phyloP scores from a whole-genome alignment of 78 protist species.

The Emiliania huxleyi region DNA sequence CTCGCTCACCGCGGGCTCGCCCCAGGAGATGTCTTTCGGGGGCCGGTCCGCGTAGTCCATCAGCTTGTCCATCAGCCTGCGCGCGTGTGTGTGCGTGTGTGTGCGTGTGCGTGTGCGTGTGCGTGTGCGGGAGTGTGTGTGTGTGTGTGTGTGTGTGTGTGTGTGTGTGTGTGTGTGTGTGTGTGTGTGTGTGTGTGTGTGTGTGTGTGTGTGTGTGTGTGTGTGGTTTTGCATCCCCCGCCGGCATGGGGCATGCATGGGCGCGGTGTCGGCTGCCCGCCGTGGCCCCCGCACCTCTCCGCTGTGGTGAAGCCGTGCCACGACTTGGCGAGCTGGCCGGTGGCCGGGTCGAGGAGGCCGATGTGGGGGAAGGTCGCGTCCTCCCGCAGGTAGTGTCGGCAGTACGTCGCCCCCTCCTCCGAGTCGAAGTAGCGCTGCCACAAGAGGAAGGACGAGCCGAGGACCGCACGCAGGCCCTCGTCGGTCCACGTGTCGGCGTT shows the following conservation, averaged over 20 bases:
- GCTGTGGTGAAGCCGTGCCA: not conserved
- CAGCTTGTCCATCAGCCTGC: not conserved
- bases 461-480: not conserved
- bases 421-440: constrained; percentile 13
- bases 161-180: too few relatives aligned
- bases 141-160: too few relatives aligned
- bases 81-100: too few relatives aligned
- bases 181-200: too few relatives aligned
- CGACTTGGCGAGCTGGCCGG: not conserved
- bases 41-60: not conserved
- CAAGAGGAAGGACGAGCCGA: not conserved
- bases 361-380: not conserved
- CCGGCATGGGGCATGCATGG: too few relatives aligned
- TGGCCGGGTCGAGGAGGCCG: not conserved
- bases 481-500: constrained; percentile 23
- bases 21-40: not conserved
- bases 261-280: too few relatives aligned
- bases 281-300: too few relatives aligned
- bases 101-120: too few relatives aligned
- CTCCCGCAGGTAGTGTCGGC: not conserved
- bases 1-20: too few relatives aligned
- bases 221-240: too few relatives aligned
- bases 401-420: not conserved
- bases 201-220: too few relatives aligned
- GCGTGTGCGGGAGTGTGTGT: too few relatives aligned